phyloP scores from a whole-genome alignment of 768 basidiomycete species.

The Trametopsis cervina region DNA sequence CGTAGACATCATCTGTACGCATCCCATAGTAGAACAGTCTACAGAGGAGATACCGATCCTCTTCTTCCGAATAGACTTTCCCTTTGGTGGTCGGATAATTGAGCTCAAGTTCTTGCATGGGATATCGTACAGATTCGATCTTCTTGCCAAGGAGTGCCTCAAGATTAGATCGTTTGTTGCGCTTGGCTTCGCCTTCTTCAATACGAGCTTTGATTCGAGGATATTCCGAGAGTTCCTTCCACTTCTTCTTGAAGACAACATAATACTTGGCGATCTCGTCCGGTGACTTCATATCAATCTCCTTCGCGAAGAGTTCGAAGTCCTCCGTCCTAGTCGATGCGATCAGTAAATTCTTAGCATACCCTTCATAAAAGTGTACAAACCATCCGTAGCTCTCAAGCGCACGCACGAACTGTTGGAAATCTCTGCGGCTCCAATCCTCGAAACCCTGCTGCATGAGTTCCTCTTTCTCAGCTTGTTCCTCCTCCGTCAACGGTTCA shows the following conservation, averaged over 20 bases:
- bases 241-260: constrained; percentile 81
- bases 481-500: constrained; percentile 86
- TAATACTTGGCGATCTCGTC: constrained; percentile 78
- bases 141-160: constrained; percentile 76
- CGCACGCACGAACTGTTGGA: constrained; percentile 82
- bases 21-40: constrained; percentile 88
- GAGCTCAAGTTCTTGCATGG: constrained; percentile 96
- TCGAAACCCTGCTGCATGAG: constrained; percentile 75
- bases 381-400: constrained; percentile 82
- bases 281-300: constrained; percentile 78
- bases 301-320: constrained; percentile 63
- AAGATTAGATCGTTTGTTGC: constrained; percentile 77
- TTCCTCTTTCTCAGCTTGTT: constrained; percentile 73
- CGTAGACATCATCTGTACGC: constrained; percentile 84
- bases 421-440: constrained; percentile 90
- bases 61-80: constrained; percentile 94
- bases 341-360: not conserved
- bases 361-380: constrained; percentile 1
- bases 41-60: constrained; percentile 91
- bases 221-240: constrained; percentile 77
- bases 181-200: constrained; percentile 82
- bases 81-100: constrained; percentile 95
- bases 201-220: constrained; percentile 81
- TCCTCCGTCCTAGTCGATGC: constrained; percentile 49
- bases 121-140: constrained; percentile 75